A percentile compares a stretch with the other conserved stretches of the same genome.
Evolutionary conservation across 2,329 filamentous ascomycete genomes (phyloP).

Genomic region (Madurella fahalii): DNA sequence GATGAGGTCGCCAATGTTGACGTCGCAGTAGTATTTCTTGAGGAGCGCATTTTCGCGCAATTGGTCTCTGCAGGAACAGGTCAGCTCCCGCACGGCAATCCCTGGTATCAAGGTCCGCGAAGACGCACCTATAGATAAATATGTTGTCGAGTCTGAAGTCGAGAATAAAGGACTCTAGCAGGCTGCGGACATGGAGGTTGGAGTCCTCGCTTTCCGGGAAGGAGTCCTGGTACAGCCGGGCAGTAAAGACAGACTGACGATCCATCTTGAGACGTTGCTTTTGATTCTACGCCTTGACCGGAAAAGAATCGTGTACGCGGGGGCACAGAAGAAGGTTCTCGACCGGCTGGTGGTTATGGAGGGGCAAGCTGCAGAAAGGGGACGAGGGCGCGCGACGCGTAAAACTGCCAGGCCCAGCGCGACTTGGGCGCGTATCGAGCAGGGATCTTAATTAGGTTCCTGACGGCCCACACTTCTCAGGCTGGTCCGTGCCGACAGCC

Average conservation of each 20-base stretch:
- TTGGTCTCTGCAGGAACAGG: conserved; percentile 65
- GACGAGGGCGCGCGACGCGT: conserved; percentile 22
- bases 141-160: conserved; percentile 91
- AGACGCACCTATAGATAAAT: conserved; percentile 79
- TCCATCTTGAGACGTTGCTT: conserved; percentile 58
- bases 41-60: conserved; percentile 90
- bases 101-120: neutral
- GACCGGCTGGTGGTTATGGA: conserved; percentile 3
- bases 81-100: conserved; percentile 28
- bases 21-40: conserved; percentile 92
- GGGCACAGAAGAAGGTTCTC: neutral
- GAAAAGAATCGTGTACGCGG: neutral
- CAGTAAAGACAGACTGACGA: conserved; percentile 78
- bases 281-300: neutral
- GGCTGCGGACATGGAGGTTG: conserved; percentile 67
- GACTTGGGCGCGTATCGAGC: conserved; percentile 17
- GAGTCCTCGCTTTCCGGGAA: conserved; percentile 64
- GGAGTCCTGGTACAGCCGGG: conserved; percentile 72
- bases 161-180: conserved; percentile 85
- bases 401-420: conserved; percentile 17
- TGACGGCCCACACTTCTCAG: conserved; percentile 1
- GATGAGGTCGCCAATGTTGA: conserved; percentile 93
- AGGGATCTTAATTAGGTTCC: conserved; percentile 23
- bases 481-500: conserved; percentile 5
- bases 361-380: conserved; percentile 19